Evolutionary conservation across 2,329 filamentous ascomycete genomes (phyloP).

Genomic region (Lasiodiplodia sp.): DNA sequence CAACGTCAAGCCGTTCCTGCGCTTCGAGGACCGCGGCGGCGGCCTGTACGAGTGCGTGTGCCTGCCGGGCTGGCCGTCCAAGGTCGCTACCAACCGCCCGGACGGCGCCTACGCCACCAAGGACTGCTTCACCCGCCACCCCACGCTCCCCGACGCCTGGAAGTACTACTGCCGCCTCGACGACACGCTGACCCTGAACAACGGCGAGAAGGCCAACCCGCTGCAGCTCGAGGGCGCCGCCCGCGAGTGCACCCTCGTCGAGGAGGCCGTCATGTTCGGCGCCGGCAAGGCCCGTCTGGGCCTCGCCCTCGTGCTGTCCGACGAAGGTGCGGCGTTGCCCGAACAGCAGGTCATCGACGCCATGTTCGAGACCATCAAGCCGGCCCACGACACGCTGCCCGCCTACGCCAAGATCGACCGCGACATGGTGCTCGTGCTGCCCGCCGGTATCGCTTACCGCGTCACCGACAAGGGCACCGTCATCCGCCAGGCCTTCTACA

Average conservation of each 20-base stretch:
- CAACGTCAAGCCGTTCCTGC: conserved; percentile 49
- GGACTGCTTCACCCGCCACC: conserved; percentile 57
- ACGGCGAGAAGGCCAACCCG: conserved; percentile 61
- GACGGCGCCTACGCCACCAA: conserved; percentile 28
- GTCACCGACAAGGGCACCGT: conserved; percentile 65
- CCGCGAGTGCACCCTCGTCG: conserved; percentile 59
- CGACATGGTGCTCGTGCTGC: conserved; percentile 62
- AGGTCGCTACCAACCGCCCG: conserved; percentile 55
- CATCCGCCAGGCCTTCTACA: conserved; percentile 61
- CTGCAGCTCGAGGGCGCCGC: conserved; percentile 62
- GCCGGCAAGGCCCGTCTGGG: conserved; percentile 61
- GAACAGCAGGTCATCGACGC: conserved; percentile 56
- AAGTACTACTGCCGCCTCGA: conserved; percentile 57
- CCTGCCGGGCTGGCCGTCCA: conserved; percentile 45
- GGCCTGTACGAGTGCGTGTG: conserved; percentile 49
- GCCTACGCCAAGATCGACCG: conserved; percentile 63
- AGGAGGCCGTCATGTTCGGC: conserved; percentile 66
- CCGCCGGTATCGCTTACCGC: conserved; percentile 55
- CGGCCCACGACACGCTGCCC: conserved; percentile 59
- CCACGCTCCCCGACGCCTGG: conserved; percentile 53
- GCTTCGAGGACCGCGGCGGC: conserved; percentile 43
- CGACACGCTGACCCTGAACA: conserved; percentile 57
- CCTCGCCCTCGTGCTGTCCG: conserved; percentile 60
- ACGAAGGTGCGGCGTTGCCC: conserved; percentile 50
- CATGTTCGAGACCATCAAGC: conserved; percentile 60